Conservation (phyloP, 768 basidiomycete species). For the Boletus sensibilis region DNA sequence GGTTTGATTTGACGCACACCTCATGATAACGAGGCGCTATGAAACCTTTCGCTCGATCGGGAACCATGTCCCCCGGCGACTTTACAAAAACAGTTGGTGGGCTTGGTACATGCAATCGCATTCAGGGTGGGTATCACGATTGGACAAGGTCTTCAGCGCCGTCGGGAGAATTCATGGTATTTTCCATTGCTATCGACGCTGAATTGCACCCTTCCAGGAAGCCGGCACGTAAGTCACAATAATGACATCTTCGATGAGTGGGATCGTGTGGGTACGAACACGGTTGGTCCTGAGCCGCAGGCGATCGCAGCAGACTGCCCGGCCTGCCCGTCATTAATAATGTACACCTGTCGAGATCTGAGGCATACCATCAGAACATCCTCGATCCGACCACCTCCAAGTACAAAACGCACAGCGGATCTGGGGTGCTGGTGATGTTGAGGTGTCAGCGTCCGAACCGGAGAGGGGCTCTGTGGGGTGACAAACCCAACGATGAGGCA, state of each 20-base stretch:
- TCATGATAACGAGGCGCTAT: background rate
- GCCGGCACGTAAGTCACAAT: background rate
- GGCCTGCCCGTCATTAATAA: background rate
- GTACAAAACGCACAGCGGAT: background rate
- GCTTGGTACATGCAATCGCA: background rate
- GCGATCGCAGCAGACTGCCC: background rate
- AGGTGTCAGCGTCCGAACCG: background rate
- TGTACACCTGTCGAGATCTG: background rate
- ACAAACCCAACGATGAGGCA: background rate
- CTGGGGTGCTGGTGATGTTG: background rate
- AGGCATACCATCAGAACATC: background rate
- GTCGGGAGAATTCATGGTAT: background rate
- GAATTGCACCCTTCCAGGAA: background rate
- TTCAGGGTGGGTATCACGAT: background rate
- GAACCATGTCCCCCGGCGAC: background rate
- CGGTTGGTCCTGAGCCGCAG: background rate
- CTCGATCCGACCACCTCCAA: background rate
- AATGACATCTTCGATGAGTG: background rate
- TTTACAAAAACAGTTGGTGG: background rate
- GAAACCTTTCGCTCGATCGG: background rate
- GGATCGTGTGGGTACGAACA: background rate
- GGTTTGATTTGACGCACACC: background rate
- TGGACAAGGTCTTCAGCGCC: background rate
- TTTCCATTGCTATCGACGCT: background rate
- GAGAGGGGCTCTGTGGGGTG: background rate